Evolutionary conservation across 208 protist genomes (phyloP), one percentile per base, ranked within the genome.

Genomic region (Strigomonas culicis): DNA sequence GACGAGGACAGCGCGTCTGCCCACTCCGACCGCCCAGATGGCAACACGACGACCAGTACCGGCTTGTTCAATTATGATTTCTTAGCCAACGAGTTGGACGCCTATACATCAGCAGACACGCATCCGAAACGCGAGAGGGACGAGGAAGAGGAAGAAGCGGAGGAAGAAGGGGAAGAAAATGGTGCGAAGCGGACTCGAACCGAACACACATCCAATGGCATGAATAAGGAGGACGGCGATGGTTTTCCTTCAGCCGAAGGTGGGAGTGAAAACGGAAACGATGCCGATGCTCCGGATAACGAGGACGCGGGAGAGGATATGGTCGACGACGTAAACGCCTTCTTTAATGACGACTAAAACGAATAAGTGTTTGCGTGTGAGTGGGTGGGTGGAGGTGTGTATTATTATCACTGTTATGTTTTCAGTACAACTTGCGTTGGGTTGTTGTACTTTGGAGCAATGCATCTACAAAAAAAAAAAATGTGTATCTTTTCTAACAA

Each of bases 311-410:
- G 80, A 21, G 82, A 76, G 17, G 77, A 81, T 66, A 49, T 88
- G 1, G 68, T 75, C 10, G 82, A 63, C 7, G 86, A 88, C 63
- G 88, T 86, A 58, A 74, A 72, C 28, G 80, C 84, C 31, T 78
- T 72, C 21, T 65, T 79, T 68, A 59, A 66, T 15, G 49, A 39
- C 19, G 36, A 68, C 15, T 59, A 65, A 59, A 56, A 58, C 64
- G 59, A 70, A 53, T 10, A 74, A 27, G 31, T 31, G 10, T 13
- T 50, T 25, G 7, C 3, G 17, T 41, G 11, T 19, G 27, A 0
- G 25, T 57, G 22, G 2, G n/a, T n/a, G n/a, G n/a, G n/a, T n/a
- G n/a, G n/a, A n/a, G n/a, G n/a, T n/a, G n/a, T n/a, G n/a, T n/a
- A n/a, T n/a, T n/a, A n/a, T n/a, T n/a, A n/a, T n/a, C n/a, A n/a